These are phyloP conservation scores for Hymenoscyphus infarciens DNA, from an alignment of 2,329 filamentous ascomycete species.

Conservation along the genomic window DNA sequence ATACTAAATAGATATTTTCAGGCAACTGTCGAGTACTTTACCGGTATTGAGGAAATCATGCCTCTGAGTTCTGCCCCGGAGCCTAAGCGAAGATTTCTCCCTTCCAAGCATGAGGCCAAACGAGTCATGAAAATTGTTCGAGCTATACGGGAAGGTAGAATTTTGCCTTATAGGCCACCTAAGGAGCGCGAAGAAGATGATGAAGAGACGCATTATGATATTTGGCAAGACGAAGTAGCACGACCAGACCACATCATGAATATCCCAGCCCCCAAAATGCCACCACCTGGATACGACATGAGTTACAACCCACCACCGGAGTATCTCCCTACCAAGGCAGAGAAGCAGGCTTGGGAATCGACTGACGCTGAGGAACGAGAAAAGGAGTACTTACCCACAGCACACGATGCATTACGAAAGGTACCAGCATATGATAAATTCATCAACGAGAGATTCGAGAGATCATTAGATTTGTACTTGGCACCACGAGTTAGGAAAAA, in stretches of 20 bases:
- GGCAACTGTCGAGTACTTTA: conserved; percentile 92
- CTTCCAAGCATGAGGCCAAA: conserved; percentile 96
- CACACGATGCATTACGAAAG: conserved; percentile 79
- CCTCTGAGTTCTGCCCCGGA: conserved; percentile 91
- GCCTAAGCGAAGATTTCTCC: conserved; percentile 90
- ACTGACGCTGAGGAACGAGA: conserved; percentile 87
- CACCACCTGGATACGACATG: conserved; percentile 90
- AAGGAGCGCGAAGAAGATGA: conserved; percentile 69
- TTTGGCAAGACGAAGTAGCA: conserved; percentile 91
- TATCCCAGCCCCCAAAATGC: conserved; percentile 87
- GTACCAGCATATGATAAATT: conserved; percentile 89
- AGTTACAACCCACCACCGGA: conserved; percentile 96
- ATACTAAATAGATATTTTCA: conserved; percentile 35
- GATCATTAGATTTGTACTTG: conserved; percentile 91
- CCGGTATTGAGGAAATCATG: conserved; percentile 86
- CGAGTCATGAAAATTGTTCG: conserved; percentile 95
- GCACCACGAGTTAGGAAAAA: conserved; percentile 89
- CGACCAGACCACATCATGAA: conserved; percentile 87
- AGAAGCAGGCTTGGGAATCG: conserved; percentile 81
- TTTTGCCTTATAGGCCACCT: conserved; percentile 81
- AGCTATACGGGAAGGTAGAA: conserved; percentile 90
- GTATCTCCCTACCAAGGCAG: conserved; percentile 82
- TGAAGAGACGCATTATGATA: conserved; percentile 69
- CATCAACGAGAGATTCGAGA: conserved; percentile 93
- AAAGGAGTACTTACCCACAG: conserved; percentile 79